Evolutionary conservation across 75 land plant species (phyloP).

Genomic region (Cunninghamia lanceolata): DNA sequence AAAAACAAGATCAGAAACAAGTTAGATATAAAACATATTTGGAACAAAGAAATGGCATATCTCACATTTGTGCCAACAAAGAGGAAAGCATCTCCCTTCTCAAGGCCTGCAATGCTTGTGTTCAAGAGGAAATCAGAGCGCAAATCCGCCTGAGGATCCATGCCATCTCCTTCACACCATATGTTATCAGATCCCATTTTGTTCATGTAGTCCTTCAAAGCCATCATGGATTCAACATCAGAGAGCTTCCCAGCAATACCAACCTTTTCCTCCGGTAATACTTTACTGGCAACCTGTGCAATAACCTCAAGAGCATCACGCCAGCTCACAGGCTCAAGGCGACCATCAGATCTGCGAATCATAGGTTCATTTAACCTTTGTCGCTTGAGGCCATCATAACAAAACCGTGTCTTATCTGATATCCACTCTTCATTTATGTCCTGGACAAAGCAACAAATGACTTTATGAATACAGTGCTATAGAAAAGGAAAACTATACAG

Average conservation of each 20-base stretch:
- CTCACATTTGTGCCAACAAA: conserved; percentile 91
- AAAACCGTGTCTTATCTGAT: conserved; percentile 96
- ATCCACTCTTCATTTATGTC: conserved; percentile 99
- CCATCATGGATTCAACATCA: conserved; percentile 99
- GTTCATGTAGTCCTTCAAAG: conserved; percentile 86
- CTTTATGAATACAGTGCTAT: not conserved
- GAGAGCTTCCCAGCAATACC: conserved; percentile 91
- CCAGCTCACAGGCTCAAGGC: conserved; percentile 86
- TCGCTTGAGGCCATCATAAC: conserved; percentile 97
- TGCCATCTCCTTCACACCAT: conserved; percentile 83
- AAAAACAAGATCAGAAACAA: not conserved
- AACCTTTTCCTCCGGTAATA: conserved; percentile 82
- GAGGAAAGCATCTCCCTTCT: conserved; percentile 84
- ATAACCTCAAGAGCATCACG: conserved; percentile 84
- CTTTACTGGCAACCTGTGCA: conserved; percentile 66
- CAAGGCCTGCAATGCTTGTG: conserved; percentile 74
- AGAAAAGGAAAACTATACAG: not conserved
- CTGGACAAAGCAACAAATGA: conserved; percentile 36
- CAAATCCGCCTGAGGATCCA: conserved; percentile 66
- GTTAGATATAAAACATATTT: not conserved
- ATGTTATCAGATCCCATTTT: conserved; percentile 90
- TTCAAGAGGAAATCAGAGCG: conserved; percentile 77
- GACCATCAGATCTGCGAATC: conserved; percentile 92
- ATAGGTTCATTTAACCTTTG: conserved; percentile 96
- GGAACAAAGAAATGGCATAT: conserved; percentile 2